Evolutionary conservation across 2,329 filamentous ascomycete genomes (phyloP).

Genomic region (Microsporum audouinii): DNA sequence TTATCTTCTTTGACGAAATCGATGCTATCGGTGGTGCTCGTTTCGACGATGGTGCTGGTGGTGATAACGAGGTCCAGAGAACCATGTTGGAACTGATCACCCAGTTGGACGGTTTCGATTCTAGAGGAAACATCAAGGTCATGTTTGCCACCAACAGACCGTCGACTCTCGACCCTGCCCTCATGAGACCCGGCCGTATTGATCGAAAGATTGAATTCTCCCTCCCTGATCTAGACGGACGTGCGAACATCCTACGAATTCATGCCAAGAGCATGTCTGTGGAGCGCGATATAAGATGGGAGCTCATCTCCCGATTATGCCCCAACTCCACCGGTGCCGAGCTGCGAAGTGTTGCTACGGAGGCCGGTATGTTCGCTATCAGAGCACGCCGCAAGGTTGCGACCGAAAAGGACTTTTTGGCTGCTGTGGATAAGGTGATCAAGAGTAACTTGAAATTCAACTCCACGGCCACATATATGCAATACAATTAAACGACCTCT

Average conservation of each 20-base stretch:
- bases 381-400: constrained; percentile 91
- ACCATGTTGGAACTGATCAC: constrained; percentile 98
- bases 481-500: constrained; percentile 71
- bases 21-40: constrained; percentile 91
- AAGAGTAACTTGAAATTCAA: constrained; percentile 99
- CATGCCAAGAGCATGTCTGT: constrained; percentile 99
- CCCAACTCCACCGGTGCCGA: constrained; percentile 96
- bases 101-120: constrained; percentile 91
- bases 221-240: constrained; percentile 88
- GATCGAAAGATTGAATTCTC: constrained; percentile 99
- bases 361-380: constrained; percentile 98
- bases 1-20: constrained; percentile 99
- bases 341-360: constrained; percentile 88
- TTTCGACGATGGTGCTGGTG: constrained; percentile 91
- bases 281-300: constrained; percentile 96
- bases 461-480: constrained; percentile 94
- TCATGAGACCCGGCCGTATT: constrained; percentile 95
- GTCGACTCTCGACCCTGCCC: constrained; percentile 86
- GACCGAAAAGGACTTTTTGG: constrained; percentile 96
- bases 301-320: constrained; percentile 91
- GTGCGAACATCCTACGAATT: constrained; percentile 94
- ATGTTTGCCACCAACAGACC: constrained; percentile 99
- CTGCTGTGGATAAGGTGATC: constrained; percentile 98
- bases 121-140: constrained; percentile 96
- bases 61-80: constrained; percentile 94